Evolutionary conservation across 75 land plant genomes (phyloP).

Genomic region (Pinus tabuliformis): DNA sequence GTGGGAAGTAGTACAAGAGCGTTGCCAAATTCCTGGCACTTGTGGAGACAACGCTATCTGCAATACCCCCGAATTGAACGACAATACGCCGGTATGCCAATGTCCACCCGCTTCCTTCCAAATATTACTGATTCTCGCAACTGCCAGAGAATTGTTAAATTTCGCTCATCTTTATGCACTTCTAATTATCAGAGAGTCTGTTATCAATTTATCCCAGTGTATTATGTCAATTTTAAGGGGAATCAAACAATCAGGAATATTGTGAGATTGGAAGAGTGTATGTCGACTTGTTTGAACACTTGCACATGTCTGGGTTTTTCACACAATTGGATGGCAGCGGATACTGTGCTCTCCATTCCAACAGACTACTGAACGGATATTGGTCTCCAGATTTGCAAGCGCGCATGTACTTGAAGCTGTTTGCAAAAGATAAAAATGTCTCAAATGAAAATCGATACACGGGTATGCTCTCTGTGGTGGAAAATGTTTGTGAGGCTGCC

Average conservation of each 20-base stretch:
- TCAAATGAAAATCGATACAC: slow-evolving; percentile 18
- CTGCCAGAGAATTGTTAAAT: background rate
- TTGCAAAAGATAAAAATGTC: slow-evolving; percentile 7
- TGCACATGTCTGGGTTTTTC: slow-evolving; percentile 32
- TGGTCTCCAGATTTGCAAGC: slow-evolving; percentile 46
- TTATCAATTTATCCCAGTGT: slow-evolving; percentile 33
- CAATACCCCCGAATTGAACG: background rate
- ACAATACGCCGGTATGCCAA: slow-evolving; percentile 7
- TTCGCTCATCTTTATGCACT: no score
- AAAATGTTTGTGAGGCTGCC: slow-evolving; percentile 28
- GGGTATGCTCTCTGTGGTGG: slow-evolving; percentile 22
- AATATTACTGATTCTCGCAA: no score
- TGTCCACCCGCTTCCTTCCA: slow-evolving; percentile 29
- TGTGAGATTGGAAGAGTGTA: slow-evolving; percentile 15
- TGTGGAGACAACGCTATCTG: slow-evolving; percentile 16
- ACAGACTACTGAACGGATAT: slow-evolving; percentile 21
- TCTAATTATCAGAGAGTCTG: background rate
- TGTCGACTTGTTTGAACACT: slow-evolving; percentile 11
- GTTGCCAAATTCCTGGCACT: background rate
- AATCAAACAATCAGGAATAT: background rate
- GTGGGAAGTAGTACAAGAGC: background rate
- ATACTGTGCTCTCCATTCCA: slow-evolving; percentile 16
- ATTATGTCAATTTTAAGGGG: slow-evolving; percentile 32
- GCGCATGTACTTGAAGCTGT: slow-evolving; percentile 23
- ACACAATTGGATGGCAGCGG: slow-evolving; percentile 22